Percentiles rank a stretch among this genome's conserved stretches.
phyloP scores from a whole-genome alignment of 2,329 filamentous ascomycete genomes.

The Fusarium secorum region DNA sequence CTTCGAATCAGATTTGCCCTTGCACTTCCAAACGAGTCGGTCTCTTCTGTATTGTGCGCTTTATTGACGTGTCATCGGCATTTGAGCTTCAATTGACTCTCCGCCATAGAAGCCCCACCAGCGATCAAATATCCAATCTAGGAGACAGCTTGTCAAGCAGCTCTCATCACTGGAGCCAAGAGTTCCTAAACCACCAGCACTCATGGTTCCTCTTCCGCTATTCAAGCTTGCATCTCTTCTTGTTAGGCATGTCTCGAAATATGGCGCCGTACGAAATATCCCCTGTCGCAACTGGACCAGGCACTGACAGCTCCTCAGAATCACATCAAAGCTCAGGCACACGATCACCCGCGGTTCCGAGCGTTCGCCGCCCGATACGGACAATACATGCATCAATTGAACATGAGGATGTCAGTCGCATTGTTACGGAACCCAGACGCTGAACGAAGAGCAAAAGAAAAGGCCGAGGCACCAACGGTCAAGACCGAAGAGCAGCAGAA shows the following conservation, averaged over 20 bases:
- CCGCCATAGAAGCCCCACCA: conserved; percentile 23
- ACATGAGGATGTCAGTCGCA: conserved; percentile 70
- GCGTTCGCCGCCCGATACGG: conserved; percentile 68
- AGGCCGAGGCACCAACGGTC: conserved; percentile 69
- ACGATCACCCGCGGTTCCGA: conserved; percentile 69
- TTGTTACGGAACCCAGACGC: conserved; percentile 65
- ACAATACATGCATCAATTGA: conserved; percentile 70
- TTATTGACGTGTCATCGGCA: background rate
- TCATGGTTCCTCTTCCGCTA: conserved; percentile 71
- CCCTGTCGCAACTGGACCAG: background rate
- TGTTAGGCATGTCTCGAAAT: conserved; percentile 72
- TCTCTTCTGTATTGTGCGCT: background rate
- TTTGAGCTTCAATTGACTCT: conserved; percentile 15
- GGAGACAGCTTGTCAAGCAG: conserved; percentile 10
- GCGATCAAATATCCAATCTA: conserved; percentile 11
- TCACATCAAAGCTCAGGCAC: conserved; percentile 70
- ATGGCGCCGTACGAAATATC: conserved; percentile 67
- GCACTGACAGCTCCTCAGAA: conserved; percentile 56
- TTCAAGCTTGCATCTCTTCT: conserved; percentile 73
- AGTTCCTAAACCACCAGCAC: conserved; percentile 22
- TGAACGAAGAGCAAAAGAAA: conserved; percentile 66
- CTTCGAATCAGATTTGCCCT: background rate
- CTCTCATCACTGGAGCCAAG: conserved; percentile 30
- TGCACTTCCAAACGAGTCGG: background rate
- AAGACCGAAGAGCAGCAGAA: conserved; percentile 69